Evolutionary conservation across 2,329 filamentous ascomycete species (phyloP).

Genomic region (Trichoderma breve): DNA sequence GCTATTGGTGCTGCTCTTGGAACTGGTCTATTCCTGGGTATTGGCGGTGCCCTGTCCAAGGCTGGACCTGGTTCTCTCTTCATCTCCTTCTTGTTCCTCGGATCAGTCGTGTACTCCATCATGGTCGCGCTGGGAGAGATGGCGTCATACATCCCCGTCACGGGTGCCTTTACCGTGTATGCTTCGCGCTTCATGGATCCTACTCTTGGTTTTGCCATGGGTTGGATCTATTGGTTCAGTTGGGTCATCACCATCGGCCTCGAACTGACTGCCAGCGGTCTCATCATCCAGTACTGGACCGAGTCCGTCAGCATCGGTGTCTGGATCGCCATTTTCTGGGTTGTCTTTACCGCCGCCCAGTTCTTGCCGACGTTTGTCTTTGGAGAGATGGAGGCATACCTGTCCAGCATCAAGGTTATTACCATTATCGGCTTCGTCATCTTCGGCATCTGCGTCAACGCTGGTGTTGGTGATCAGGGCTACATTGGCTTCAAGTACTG

Average conservation of each 20-base stretch:
- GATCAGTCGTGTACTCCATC: slow-evolving; percentile 70
- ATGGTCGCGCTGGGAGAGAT: slow-evolving; percentile 72
- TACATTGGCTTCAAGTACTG: slow-evolving; percentile 74
- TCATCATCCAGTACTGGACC: slow-evolving; percentile 77
- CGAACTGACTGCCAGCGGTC: slow-evolving; percentile 68
- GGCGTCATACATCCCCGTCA: slow-evolving; percentile 73
- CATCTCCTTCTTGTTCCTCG: slow-evolving; percentile 68
- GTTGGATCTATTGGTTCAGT: slow-evolving; percentile 81
- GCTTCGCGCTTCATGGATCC: slow-evolving; percentile 72
- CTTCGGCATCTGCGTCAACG: slow-evolving; percentile 72
- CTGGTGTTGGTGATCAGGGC: slow-evolving; percentile 66
- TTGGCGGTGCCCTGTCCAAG: slow-evolving; percentile 59
- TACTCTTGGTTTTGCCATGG: slow-evolving; percentile 72
- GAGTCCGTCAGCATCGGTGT: slow-evolving; percentile 61
- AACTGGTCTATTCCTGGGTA: slow-evolving; percentile 70
- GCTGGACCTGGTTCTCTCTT: slow-evolving; percentile 65
- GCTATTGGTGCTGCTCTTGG: slow-evolving; percentile 64
- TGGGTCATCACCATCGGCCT: slow-evolving; percentile 73
- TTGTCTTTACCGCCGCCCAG: slow-evolving; percentile 66
- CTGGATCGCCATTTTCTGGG: slow-evolving; percentile 72
- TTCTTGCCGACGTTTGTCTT: slow-evolving; percentile 70
- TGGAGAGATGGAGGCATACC: slow-evolving; percentile 77
- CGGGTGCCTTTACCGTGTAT: slow-evolving; percentile 74
- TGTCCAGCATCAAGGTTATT: slow-evolving; percentile 73
- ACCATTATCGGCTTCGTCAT: slow-evolving; percentile 74